phyloP scores from a whole-genome alignment of 306 rosid genomes.

The Spatholobus suberectus region DNA sequence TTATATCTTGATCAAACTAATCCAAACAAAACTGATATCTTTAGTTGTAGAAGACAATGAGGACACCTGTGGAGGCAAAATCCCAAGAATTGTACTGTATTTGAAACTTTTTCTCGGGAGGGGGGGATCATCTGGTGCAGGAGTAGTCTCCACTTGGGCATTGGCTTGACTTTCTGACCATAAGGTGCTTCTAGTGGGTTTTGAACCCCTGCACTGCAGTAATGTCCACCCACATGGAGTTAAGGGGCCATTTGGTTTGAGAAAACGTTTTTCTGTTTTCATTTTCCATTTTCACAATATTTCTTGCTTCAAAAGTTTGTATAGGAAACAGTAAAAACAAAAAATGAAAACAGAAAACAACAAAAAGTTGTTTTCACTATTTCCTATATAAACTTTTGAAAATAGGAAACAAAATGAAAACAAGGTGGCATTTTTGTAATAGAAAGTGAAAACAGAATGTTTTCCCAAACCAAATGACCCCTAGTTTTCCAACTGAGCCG shows the following conservation, averaged over 20 bases:
- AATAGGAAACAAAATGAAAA: neutral
- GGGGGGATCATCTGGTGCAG: too few species aligned
- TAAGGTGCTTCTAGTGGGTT: neutral
- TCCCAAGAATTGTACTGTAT: neutral
- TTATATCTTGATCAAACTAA: constrained; percentile 25
- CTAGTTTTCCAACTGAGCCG: neutral
- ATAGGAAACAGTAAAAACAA: neutral
- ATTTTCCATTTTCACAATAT: neutral
- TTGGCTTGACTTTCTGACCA: neutral
- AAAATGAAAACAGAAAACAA: neutral
- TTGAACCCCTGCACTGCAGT: neutral
- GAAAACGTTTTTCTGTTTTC: neutral
- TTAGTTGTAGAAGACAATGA: neutral
- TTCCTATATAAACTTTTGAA: neutral
- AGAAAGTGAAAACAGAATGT: neutral
- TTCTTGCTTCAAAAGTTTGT: neutral
- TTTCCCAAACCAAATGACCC: neutral
- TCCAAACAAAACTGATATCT: neutral
- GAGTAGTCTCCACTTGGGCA: neutral
- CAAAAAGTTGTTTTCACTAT: neutral
- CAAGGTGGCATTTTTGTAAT: neutral
- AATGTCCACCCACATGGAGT: neutral
- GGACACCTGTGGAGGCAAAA: neutral
- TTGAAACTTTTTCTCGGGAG: neutral
- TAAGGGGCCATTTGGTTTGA: neutral